Base-by-base conservation (phyloP, 805 yeast species). In the Saccharomycopsis oosterbeekiorum region DNA sequence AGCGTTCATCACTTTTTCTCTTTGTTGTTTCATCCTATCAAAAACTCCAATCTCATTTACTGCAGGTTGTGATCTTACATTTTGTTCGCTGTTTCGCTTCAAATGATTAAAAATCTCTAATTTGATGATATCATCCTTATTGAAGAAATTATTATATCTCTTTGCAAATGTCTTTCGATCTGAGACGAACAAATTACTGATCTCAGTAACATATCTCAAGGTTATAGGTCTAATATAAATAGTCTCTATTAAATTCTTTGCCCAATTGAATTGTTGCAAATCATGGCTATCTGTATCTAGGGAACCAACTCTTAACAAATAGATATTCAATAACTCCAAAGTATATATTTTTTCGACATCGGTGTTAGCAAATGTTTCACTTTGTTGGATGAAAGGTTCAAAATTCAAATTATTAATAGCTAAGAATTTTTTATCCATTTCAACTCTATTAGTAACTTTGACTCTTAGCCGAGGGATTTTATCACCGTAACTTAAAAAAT, bases 101-200 rank as follows among this genome's bases (percentile, higher is more conserved):
- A 53, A 59, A 15, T 17, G 21, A 21, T 60, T 21, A 29, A n/a
- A 47, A 12, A 60, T 51, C 29, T 60, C 65, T 29, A 29, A 37
- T 55, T 60, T 55, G n/a, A 60, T 47, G n/a, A 62, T 60, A 15
- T 51, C 60, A 37, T 58, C 63, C 17, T 60, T 41, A 50, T 43
- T 43, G 50, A 59, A 62, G 42, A 59, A 53, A n/a, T 58, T 43
- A 26, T 60, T 54, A 24, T 60, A 62, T 39, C 41, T 62, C 6
- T 26, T 40, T n/a, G 55, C 47, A 34, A 62, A 62, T 8, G 29
- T 21, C 29, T 58, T 55, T 15, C 63, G 40, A 51, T 62, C 59
- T 1, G 34, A 41, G 21, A 60, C 51, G 21, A 60, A 53, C 14
- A 60, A 53, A n/a, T 39, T 43, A 21, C 40, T 60, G 39, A 57